Evolutionary conservation across 2,329 filamentous ascomycete genomes (phyloP), one percentile per base, ranked within the genome.

Genomic region (Beauveria medogensis): DNA sequence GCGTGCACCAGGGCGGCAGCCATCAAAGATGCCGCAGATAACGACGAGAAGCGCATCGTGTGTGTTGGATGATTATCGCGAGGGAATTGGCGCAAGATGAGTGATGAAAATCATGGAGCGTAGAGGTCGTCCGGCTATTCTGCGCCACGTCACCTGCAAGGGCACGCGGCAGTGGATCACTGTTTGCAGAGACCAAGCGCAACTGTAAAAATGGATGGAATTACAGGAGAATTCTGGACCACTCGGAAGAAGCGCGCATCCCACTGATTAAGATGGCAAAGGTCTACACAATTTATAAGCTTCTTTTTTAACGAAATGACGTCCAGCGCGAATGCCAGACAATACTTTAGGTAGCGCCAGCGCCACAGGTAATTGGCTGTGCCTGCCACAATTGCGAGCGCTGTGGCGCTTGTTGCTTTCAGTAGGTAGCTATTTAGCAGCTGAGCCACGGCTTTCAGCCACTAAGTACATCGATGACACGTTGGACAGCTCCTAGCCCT

Each of bases 1-100:
- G 72, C 72, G 62, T 68, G 62, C 44, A 70, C 68, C 9, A 68
- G 65, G 28, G 73, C 70, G 55, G 77, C 65, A 28, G 75, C 65
- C 50, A 77, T 66, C 40, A 77, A 57, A 18, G 69, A 64, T 10
- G 67, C 64, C 18, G 47, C 50, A 3, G 58, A 40, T 16, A 55
- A 55, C 22, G 66, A 54, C 47, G 59, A 62, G 55, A 70, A 63
- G 44, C 67, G 71, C 72, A 74, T 73, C 18, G 46, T 63, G 58
- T 16, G 20, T 48, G 44, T 14, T 16, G 10, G 14, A 34, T 28
- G 1, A 26, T 16, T 24, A 20, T 44, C 26, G 41, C 16, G 20
- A 30, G 9, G 40, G 43, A 37, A 56, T 56, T 56, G 54, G 44
- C 9, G 28, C 34, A n/a, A 34, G 18, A 4, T 4, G 22, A 14